Base-by-base conservation (phyloP, 176 grass and related monocot genomes). In the Eremochloa ophiuroides region DNA sequence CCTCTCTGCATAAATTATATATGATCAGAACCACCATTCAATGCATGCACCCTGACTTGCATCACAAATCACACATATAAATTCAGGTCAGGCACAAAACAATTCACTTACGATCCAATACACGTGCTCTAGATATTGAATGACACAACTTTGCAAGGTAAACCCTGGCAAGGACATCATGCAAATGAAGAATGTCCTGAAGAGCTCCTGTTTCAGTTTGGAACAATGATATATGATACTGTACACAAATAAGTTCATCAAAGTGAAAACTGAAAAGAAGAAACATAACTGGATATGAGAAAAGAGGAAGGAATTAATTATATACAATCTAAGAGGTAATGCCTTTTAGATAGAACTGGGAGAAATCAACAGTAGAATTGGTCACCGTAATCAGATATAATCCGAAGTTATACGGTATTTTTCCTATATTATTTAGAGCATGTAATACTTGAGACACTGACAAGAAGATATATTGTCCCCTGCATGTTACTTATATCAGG, bases 151-250 rank as follows among this genome's bases (percentile, higher is more conserved):
- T 95, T 84, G 96, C 96, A 75, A 99, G 96, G 80, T 92, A 99
- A 77, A 99, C 91, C 74, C 96, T 93, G 78, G 96, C 93, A 71
- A 99, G 90, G 82, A 95, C 96, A 85, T 99, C 96, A 88, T 99
- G 96, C 78, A 99, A 84, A 91, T 95, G 96, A 88, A 99, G 96
- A 81, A 99, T 90, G 82, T 99, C 96, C 56, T 93, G 93, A 76
- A 99, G 90, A 82, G 96, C 96, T 66, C 95, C 95, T 98, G 86
- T 79, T 68, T 88, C 79, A 79, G 71, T 93, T 78, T 84, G 66
- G 86, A 33, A 93, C 30, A 76, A 84, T 7, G n/a, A 59, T 68
- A 85, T 82, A 58, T 59, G 55, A 59, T 59, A 59, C 26, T 22
- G 27, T 86, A 64, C 79, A 31, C 27, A 65, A 86, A 91, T 85